These are phyloP conservation scores for Magnolia changhungtana DNA, from an alignment of 164 flowering plant genomes.

Conservation along the genomic window DNA sequence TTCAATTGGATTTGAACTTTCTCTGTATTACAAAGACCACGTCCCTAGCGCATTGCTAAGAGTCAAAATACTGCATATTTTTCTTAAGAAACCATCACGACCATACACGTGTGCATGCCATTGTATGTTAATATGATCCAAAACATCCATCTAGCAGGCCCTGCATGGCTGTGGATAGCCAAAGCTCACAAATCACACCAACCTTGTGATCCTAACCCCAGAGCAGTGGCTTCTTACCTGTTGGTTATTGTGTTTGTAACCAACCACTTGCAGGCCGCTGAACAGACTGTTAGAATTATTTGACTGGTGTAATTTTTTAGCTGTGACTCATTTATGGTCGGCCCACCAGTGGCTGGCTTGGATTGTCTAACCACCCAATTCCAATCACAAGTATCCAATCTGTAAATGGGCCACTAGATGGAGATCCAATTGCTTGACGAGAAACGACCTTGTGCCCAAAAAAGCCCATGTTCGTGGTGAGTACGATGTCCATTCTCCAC, in stretches of 20 bases:
- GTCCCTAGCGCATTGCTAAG: background rate
- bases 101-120: too few species aligned
- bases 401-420: background rate
- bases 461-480: background rate
- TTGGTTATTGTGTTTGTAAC: background rate
- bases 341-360: background rate
- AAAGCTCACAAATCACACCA: background rate
- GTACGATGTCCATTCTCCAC: background rate
- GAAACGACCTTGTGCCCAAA: background rate
- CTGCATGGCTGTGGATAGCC: background rate
- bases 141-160: too few species aligned
- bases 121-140: too few species aligned
- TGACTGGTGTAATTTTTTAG: background rate
- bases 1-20: too few species aligned
- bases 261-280: background rate
- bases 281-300: background rate
- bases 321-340: background rate
- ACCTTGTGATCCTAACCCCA: background rate
- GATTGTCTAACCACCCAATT: background rate
- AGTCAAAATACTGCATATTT: background rate
- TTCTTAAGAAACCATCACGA: too few species aligned
- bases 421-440: background rate
- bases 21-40: background rate
- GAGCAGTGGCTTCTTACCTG: background rate
- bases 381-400: background rate